Evolutionary conservation across 306 rosid species (phyloP).

Genomic region (Lotus japonicus): DNA sequence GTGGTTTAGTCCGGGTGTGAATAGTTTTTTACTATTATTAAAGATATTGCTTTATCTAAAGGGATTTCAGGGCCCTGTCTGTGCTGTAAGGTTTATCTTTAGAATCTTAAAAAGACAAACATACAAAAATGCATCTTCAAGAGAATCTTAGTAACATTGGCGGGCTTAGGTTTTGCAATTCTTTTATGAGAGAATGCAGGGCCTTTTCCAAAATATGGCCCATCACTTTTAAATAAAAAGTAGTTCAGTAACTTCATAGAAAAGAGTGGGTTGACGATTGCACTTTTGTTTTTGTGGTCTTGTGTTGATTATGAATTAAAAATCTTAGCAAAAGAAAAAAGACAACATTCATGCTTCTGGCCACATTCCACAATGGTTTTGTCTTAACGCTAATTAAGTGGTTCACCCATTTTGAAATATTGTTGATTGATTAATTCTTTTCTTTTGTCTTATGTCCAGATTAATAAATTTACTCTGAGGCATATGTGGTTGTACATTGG

Average conservation of each 20-base stretch:
- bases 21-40: no score
- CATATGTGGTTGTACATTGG: neutral
- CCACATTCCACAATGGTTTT: slow-evolving; percentile 1
- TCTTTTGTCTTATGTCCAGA: no score
- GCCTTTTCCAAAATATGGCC: slow-evolving; percentile 7
- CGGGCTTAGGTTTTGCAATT: slow-evolving; percentile 10
- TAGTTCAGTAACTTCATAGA: slow-evolving; percentile 15
- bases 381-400: neutral
- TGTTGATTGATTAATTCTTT: neutral
- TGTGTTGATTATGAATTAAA: neutral
- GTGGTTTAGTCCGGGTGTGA: no score
- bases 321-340: neutral
- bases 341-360: slow-evolving; percentile 1
- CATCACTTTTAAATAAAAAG: slow-evolving; percentile 25
- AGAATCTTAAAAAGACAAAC: slow-evolving; percentile 26
- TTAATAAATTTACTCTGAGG: no score
- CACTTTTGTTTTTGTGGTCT: slow-evolving; percentile 25
- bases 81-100: slow-evolving; percentile 21
- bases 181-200: neutral
- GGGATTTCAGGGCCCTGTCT: slow-evolving; percentile 21
- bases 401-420: neutral
- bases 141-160: slow-evolving; percentile 25
- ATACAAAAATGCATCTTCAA: slow-evolving; percentile 22
- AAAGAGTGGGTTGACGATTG: slow-evolving; percentile 6
- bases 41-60: slow-evolving; percentile 19